Percentiles rank a stretch among this genome's conserved stretches.
Conservation (phyloP, 345 rosid genomes). For the Corchorus capsularis region DNA sequence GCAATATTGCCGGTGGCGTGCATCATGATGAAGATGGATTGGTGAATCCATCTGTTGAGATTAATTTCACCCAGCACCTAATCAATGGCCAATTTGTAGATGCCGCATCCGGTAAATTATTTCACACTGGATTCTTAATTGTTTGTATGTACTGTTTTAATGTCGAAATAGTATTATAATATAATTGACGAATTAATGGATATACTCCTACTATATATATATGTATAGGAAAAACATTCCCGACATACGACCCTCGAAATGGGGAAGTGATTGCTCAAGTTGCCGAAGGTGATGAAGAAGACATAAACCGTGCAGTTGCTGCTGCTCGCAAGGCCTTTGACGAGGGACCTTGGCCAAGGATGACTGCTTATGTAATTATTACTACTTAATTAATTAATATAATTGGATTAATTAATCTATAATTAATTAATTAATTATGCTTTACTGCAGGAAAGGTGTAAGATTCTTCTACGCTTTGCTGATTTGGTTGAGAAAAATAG, state of each 20-base stretch:
- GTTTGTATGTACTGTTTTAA: too few species aligned
- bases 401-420: too few species aligned
- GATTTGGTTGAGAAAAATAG: conserved; percentile 88
- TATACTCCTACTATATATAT: too few species aligned
- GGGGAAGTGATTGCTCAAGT: conserved; percentile 69
- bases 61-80: conserved; percentile 64
- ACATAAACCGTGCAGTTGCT: conserved; percentile 61
- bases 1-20: too few species aligned
- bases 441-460: conserved; percentile 75
- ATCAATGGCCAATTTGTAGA: conserved; percentile 85
- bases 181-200: too few species aligned
- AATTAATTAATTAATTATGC: neutral
- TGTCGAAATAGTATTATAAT: too few species aligned
- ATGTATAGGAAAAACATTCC: conserved; percentile 65
- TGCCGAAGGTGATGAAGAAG: conserved; percentile 74
- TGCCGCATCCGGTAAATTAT: conserved; percentile 76
- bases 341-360: conserved; percentile 79
- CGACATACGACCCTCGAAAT: conserved; percentile 65
- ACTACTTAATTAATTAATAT: too few species aligned
- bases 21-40: conserved; percentile 42
- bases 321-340: conserved; percentile 83
- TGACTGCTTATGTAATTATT: conserved; percentile 55
- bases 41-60: conserved; percentile 65
- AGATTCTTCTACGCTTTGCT: conserved; percentile 66
- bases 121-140: conserved; percentile 20